A percentile compares a stretch with the other conserved stretches of the same genome.
phyloP scores from a whole-genome alignment of 148 eudicot genomes.

The Rhododendron kiyosumense region DNA sequence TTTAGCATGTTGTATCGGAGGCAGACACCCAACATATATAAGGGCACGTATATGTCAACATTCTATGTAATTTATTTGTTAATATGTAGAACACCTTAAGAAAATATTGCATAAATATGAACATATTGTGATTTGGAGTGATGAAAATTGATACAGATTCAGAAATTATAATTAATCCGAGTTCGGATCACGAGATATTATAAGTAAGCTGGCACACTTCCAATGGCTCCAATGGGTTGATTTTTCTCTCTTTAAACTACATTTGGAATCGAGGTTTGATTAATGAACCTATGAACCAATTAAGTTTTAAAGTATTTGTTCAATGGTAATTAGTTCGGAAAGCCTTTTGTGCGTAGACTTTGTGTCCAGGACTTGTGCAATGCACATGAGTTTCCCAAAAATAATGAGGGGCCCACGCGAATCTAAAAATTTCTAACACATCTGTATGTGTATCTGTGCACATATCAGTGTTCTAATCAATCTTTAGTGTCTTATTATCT shows the following conservation, averaged over 20 bases:
- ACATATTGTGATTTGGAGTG: not conserved
- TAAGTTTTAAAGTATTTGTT: not conserved
- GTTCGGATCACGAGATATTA: not conserved
- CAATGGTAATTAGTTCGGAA: not conserved
- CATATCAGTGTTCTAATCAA: not conserved
- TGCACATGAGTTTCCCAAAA: too few relatives aligned
- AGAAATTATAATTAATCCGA: not conserved
- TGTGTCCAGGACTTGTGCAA: too few relatives aligned
- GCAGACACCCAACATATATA: too few relatives aligned
- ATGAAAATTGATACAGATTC: not conserved
- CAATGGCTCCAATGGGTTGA: too few relatives aligned
- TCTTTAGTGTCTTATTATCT: not conserved
- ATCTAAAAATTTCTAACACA: not conserved
- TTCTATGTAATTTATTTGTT: not conserved
- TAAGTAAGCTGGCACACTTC: not conserved
- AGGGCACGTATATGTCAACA: not conserved
- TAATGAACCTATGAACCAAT: too few relatives aligned
- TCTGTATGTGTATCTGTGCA: not conserved
- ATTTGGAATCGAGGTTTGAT: too few relatives aligned
- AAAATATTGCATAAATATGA: not conserved
- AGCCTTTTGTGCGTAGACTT: too few relatives aligned
- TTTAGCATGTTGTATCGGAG: not conserved
- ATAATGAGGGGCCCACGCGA: not conserved
- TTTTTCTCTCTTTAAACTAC: too few relatives aligned
- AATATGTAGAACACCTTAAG: not conserved